A percentile compares a stretch with the other conserved stretches of the same genome.
These are phyloP conservation scores for Jaminaea rosea DNA, from an alignment of 1,284 basidiomycete genomes.

Conservation along the genomic window DNA sequence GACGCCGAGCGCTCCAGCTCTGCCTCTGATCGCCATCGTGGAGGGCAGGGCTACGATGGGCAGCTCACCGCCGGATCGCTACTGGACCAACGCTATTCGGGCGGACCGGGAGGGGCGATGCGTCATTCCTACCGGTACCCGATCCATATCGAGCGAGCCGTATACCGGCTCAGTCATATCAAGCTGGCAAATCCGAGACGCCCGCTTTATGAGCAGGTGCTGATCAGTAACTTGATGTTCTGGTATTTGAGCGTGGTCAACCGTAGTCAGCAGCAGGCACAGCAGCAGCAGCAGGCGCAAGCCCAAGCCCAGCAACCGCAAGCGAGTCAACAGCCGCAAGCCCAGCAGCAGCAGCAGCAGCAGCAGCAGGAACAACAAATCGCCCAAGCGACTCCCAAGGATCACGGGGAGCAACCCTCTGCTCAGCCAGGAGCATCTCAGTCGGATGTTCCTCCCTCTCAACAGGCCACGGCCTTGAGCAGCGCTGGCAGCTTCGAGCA, in stretches of 20 bases:
- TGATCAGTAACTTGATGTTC: constrained; percentile 99
- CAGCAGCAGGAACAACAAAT: constrained; percentile 8
- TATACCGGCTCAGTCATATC: constrained; percentile 94
- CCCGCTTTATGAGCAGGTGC: constrained; percentile 92
- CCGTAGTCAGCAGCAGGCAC: constrained; percentile 50
- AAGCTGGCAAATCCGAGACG: constrained; percentile 93
- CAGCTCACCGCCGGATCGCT: constrained; percentile 33
- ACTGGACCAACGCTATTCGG: constrained; percentile 20
- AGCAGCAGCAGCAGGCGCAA: constrained; percentile 13
- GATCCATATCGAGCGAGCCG: constrained; percentile 93
- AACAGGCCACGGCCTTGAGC: too few species aligned
- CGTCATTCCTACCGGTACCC: constrained; percentile 70
- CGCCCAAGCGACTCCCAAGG: constrained; percentile 42
- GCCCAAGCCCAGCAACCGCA: constrained; percentile 4
- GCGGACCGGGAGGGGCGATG: not conserved
- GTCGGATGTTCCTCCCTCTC: too few species aligned
- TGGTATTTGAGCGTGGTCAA: constrained; percentile 99
- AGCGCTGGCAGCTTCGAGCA: not conserved
- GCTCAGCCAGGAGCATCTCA: not conserved
- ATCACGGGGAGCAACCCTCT: not conserved
- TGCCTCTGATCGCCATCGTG: too few species aligned
- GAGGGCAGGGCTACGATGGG: constrained; percentile 10
- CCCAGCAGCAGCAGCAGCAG: not conserved
- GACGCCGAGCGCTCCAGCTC: too few species aligned
- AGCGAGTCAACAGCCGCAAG: not conserved